Evolutionary conservation across 1,139 yeast genomes (phyloP), one percentile per base, ranked within the genome.

Genomic region (Yamadazyma siamensis): DNA sequence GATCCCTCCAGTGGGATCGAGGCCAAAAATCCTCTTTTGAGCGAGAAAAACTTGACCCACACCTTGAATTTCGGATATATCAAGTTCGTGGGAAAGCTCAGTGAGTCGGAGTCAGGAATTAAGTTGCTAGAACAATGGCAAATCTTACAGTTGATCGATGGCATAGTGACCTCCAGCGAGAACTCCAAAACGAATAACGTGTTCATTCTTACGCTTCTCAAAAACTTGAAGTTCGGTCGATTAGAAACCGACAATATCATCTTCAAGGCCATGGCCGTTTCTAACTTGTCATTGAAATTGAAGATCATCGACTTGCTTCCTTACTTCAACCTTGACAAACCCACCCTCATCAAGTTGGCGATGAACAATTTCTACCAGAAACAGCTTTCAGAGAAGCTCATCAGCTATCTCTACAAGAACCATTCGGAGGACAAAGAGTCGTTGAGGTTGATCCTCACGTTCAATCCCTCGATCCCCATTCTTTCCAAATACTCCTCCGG

Each of bases 61-160:
- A 84, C 95, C 1, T 58, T 85, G 18, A 76, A 87, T 29, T 59
- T 66, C 39, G 97, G 96, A 0, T 91, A 89, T 51, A 71, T 91
- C 39, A 73, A 75, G 36, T 72, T 91, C 44, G 58, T 91, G 12
- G 96, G 96, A 0, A 77, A 80, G 0, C 57, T 91, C 18, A 75
- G 88, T 10, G 61, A 71, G 2, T 69, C 74, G 26, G 52, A 61
- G 0, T 65, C 71, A 27, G 97, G 98, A 0, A 56, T 85, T 13
- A 68, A 67, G 23, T 63, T 89, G 48, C 54, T 91, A 40, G 81
- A 78, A 31, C 78, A 84, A 41, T 85, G 95, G 94, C 83, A 88
- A 44, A 73, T 89, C 43, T 85, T 86, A 56, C 87, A 82, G 36
- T 77, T 85, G 56, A 65, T 88, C 34, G 80, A 82, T 44, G 87